These are phyloP conservation scores for Citrullus colocynthis DNA, from an alignment of 306 rosid genomes.

Conservation along the genomic window DNA sequence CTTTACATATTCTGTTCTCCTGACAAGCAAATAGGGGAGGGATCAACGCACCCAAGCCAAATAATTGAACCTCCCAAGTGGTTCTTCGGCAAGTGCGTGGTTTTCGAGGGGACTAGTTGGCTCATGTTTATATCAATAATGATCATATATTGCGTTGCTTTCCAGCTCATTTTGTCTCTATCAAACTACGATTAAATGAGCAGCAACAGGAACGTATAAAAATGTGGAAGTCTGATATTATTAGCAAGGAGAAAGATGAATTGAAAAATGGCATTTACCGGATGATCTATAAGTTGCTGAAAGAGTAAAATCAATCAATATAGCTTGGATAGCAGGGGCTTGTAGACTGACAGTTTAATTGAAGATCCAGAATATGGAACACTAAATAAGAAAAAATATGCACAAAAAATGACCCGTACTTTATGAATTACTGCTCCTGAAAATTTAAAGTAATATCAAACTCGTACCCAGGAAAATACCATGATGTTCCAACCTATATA, in stretches of 20 bases:
- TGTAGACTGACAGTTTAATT: neutral
- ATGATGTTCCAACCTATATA: neutral
- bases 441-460: neutral
- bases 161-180: neutral
- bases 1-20: neutral
- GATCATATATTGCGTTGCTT: neutral
- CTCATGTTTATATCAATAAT: neutral
- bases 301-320: neutral
- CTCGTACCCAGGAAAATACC: neutral
- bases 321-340: neutral
- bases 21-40: neutral
- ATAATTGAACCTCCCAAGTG: neutral
- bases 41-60: neutral
- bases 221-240: neutral
- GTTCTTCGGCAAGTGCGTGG: neutral
- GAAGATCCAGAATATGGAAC: neutral
- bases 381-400: neutral
- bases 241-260: neutral
- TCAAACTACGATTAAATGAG: neutral
- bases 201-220: neutral
- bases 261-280: neutral
- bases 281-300: neutral
- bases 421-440: neutral
- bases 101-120: neutral
- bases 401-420: neutral